Evolutionary conservation across 1,139 yeast species (phyloP), one percentile per base, ranked within the genome.

Genomic region (Oligophagozyma castellii): DNA sequence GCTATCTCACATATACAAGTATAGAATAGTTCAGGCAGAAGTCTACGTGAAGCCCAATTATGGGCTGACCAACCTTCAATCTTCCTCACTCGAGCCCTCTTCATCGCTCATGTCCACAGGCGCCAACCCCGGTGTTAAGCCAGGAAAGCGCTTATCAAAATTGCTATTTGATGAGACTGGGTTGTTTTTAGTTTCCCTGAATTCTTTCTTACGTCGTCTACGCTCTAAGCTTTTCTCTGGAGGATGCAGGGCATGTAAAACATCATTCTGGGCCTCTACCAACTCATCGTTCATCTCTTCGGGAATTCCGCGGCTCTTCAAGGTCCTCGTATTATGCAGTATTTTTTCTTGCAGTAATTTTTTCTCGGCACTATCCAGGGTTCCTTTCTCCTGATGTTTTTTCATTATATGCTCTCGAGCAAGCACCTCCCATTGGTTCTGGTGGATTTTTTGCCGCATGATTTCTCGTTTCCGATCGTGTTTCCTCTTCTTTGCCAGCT

Each of bases 111-210:
- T 66, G 29, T 75, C 93, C 13, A 81, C 92, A 11, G 93, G 94
- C 0, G 94, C 95, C 53, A 83, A 65, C 31, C 95, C 95, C 1
- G 94, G 95, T 1, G 95, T 83, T 34, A 83, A 62, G 10, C 93
- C 93, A 27, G 83, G 74, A 42, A 65, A 66, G 24, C 52, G 48
- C 24, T 46, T 46, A 26, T 45, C 54, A 18, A 34, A 31, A 2
- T 28, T 31, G 19, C 33, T 38, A 20, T 42, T 42, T 30, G 19
- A 37, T 28, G 38, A 42, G 31, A 21, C 34, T 29, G n/a, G n/a
- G 22, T 29, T 32, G 31, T 37, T 16, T 7, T 15, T 24, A 5
- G 36, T 38, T 35, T 43, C 53, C 31, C 42, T 48, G 31, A 48
- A 46, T 19, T 35, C 33, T 27, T 44, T 45, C 11, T 27, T 32